Base-by-base conservation (phyloP, 306 rosid species). In the Mimosa pudica region DNA sequence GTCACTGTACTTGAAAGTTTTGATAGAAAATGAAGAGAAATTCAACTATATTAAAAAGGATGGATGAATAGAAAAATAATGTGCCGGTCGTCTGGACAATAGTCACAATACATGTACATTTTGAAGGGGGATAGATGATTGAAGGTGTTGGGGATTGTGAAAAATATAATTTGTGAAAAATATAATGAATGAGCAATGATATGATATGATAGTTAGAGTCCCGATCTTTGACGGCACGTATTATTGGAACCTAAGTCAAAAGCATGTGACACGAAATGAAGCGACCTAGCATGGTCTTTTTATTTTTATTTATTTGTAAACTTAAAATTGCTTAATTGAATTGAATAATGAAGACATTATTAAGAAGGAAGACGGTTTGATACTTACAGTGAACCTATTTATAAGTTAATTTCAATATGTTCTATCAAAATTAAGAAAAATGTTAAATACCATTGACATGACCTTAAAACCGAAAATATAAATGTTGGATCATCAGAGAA, bases 191-290 rank as follows among this genome's bases (percentile, higher is more conserved):
- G 78, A 54, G n/a, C 14, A 35, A 76, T 57, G 18, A 84, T 48
- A 82, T 85, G 82, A 84, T 65, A 79, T 86, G 80, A 84, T 60
- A 12, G 79, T 57, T 84, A 81, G 85, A 81, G 76, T 81, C 76
- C 90, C 79, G 71, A 76, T 76, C 96, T 90, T 74, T 76, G 87
- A 88, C 91, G 91, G 92, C 94, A 88, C 91, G 89, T 83, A 84
- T 81, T 76, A 64, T 80, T 6, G 79, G 67, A 45, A 24, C 12
- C 7, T 20, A 14, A 77, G 84, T 91, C 88, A 92, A 92, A 85
- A 38, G 89, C 79, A 75, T 54, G 66, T 78, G 85, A n/a, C 54
- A 18, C 44, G 8, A 11, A 11, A 12, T 20, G n/a, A 11, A 6
- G 9, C 44, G 0, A 0, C 57, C 57, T 10, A 0, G 17, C 58